Conservation (phyloP, 2,329 filamentous ascomycete species). For the Diaporthe citriasiana region DNA sequence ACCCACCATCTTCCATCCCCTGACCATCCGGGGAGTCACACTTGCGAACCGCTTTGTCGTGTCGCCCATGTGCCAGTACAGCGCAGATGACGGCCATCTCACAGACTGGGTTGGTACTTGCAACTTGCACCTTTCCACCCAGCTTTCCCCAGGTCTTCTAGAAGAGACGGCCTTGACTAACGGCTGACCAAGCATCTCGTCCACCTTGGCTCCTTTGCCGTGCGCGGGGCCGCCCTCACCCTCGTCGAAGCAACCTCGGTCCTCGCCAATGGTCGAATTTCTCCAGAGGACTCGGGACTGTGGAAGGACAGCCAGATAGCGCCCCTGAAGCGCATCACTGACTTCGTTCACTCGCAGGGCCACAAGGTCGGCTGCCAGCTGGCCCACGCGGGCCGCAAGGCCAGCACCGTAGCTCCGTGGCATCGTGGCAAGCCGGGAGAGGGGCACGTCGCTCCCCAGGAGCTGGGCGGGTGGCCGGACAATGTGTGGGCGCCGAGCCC, state of each 20-base stretch:
- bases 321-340: slow-evolving; percentile 77
- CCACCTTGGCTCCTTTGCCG: slow-evolving; percentile 83
- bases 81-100: slow-evolving; percentile 73
- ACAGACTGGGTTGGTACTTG: slow-evolving; percentile 71
- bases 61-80: slow-evolving; percentile 74
- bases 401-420: slow-evolving; percentile 74
- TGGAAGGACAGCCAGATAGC: slow-evolving; percentile 89
- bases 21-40: slow-evolving; percentile 66
- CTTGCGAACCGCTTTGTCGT: slow-evolving; percentile 71
- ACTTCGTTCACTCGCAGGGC: slow-evolving; percentile 84
- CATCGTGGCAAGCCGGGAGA: slow-evolving; percentile 62
- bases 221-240: slow-evolving; percentile 80
- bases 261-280: slow-evolving; percentile 83
- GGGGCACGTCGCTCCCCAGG: slow-evolving; percentile 67
- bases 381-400: slow-evolving; percentile 83
- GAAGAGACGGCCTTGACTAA: not conserved
- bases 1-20: slow-evolving; percentile 69
- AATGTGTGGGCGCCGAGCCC: slow-evolving; percentile 66
- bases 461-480: slow-evolving; percentile 69
- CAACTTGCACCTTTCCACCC: slow-evolving; percentile 60
- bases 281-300: slow-evolving; percentile 82
- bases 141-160: not conserved
- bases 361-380: slow-evolving; percentile 86
- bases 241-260: slow-evolving; percentile 86
- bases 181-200: slow-evolving; percentile 60